Base-by-base conservation (phyloP, 768 basidiomycete genomes). In the Auriscalpium microsporum region DNA sequence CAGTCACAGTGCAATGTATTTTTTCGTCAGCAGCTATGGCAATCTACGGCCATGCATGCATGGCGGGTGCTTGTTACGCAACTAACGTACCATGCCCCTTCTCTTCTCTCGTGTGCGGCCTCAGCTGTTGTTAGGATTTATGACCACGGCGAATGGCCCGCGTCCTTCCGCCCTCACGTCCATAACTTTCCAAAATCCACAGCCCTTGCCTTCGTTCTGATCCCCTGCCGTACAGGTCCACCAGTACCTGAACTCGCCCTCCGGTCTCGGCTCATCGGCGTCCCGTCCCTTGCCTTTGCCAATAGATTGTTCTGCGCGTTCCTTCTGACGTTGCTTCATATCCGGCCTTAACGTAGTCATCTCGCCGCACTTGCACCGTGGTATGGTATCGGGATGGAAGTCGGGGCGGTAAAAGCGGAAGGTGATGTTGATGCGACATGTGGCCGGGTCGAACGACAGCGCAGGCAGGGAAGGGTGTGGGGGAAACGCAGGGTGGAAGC, bases 401-500 rank as follows among this genome's bases (percentile, higher is more conserved):
- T 92, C 90, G 7, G 90, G 90, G 53, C 90, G 79, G 60, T 85
- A 92, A 65, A 92, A 92, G 14, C 90, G 78, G 65, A 92, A 92
- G 0, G 90, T 92, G 55, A 92, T 84, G 62, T 92, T 92, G 63
- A 92, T 90, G 34, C 56, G 19, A 48, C 56, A 48, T 57, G 57
- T 45, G 53, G 62, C 28, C 53, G 68, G 23, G 63, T 67, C 55
- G 45, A 64, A 51, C 17, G 48, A 11, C 35, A 59, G 48, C 14
- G 54, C 48, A 14, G 59, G 56, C 28, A 52, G 21, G 40, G 53
- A 37, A 17, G 50, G 21, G 9, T 52, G 49, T 8, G 50, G 51
- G 36, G 83, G 79, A 58, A 69, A 76, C 1, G 76, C 64, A 4
- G 90, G 88, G 35, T 77, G 78, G 65, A 81, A 90, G n/a, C 86